These are phyloP conservation scores for Pleurotus sapidus DNA, from an alignment of 768 basidiomycete species.

Conservation along the genomic window DNA sequence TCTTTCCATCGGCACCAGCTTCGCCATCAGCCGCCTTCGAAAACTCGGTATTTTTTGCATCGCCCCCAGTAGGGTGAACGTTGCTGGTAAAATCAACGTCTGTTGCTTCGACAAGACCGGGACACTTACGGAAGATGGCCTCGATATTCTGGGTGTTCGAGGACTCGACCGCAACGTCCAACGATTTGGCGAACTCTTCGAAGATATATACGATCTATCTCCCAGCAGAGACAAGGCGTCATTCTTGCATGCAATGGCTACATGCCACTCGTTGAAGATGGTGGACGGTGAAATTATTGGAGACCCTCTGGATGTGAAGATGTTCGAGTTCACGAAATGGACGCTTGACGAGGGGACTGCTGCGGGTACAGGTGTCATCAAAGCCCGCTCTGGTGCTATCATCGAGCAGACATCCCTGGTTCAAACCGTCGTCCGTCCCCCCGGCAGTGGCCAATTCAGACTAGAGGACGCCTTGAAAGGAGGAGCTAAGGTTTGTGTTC, in stretches of 20 bases:
- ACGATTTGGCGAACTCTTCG: slow-evolving; percentile 87
- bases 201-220: slow-evolving; percentile 85
- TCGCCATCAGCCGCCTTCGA: slow-evolving; percentile 85
- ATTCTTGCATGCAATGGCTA: slow-evolving; percentile 89
- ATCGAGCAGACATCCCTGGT: slow-evolving; percentile 85
- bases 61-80: slow-evolving; percentile 92
- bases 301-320: slow-evolving; percentile 94
- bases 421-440: slow-evolving; percentile 94
- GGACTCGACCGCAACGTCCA: slow-evolving; percentile 72
- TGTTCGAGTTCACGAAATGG: slow-evolving; percentile 98
- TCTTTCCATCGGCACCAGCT: slow-evolving; percentile 94
- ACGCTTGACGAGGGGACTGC: slow-evolving; percentile 87
- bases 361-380: slow-evolving; percentile 69
- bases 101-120: slow-evolving; percentile 99
- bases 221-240: slow-evolving; percentile 69
- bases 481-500: slow-evolving; percentile 60
- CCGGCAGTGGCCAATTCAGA: slow-evolving; percentile 86
- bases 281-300: slow-evolving; percentile 88
- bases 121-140: slow-evolving; percentile 95
- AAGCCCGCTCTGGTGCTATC: slow-evolving; percentile 53
- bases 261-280: slow-evolving; percentile 93
- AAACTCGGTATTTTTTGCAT: slow-evolving; percentile 93
- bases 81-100: slow-evolving; percentile 94
- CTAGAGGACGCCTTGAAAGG: slow-evolving; percentile 93
- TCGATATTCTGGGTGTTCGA: slow-evolving; percentile 94